Base-by-base conservation (phyloP, 192 early-diverging fungal genomes). In the Gryganskiella cystojenkinii region DNA sequence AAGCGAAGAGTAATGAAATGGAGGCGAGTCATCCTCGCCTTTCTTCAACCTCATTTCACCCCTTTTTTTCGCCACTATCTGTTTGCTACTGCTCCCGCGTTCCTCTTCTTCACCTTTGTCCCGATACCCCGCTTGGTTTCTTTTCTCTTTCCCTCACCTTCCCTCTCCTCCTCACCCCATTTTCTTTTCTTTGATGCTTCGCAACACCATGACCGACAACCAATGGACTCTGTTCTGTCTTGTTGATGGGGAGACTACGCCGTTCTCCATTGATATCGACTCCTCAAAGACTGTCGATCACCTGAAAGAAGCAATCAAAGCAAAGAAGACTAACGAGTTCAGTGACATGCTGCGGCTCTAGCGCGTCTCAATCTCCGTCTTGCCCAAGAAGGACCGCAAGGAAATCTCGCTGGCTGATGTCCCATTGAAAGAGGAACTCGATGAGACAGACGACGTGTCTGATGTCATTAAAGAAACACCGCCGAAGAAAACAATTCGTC, bases 311-410 rank as follows among this genome's bases (percentile, higher is more conserved):
- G 8, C 1, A 0, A 47, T 33, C 45, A 47, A 47, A 30, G 27
- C 58, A 8, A 31, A 47, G 58, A 8, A 63, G 37, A 24, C 31
- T 27, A n/a, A 35, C 20, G 40, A 59, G 20, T 56, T 35, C 17
- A 19, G 37, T n/a, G 22, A 44, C 56, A 22, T 57, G 35, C n/a
- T 43, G 56, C 56, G 3, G 17, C 61, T 62, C 61, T 62, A 34
- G 61, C 61, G 58, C 7, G 58, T 46, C 40, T 30, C 58, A 19
- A 60, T 60, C 27, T 44, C 43, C 31, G 4, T 20, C 13, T 27
- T 51, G 19, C 46, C 46, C 19, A 49, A 49, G 46, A 49, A 49
- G 49, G 49, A 51, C 49, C 4, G 22, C 24, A 51, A 51, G 28
- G 49, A 51, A 20, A 49, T 49, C 24, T 49, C 46, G 7, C 46